Conservation (phyloP, 106 monocot species). For the Narthecium ossifragum region DNA sequence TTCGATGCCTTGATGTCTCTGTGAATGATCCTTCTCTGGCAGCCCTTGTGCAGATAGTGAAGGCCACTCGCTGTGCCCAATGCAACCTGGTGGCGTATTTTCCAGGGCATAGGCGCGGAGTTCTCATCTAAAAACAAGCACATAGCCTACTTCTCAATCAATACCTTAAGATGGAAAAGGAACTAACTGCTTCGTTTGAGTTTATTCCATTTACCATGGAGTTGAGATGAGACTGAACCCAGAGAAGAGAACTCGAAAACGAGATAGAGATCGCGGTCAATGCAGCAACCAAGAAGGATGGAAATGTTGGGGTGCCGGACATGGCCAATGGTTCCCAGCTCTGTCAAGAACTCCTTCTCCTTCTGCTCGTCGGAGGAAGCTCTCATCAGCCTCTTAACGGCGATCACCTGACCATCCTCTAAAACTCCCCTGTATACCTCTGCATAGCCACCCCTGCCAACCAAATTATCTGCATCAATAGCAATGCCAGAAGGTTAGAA, state of each 20-base stretch:
- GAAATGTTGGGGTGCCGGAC: slow-evolving; percentile 57
- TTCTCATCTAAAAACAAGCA: slow-evolving; percentile 28
- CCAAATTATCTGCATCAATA: slow-evolving; percentile 65
- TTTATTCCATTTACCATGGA: slow-evolving; percentile 43
- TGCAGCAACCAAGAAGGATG: slow-evolving; percentile 58
- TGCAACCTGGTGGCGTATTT: slow-evolving; percentile 33
- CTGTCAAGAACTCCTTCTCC: slow-evolving; percentile 59
- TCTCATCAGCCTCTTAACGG: slow-evolving; percentile 45
- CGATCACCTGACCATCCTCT: slow-evolving; percentile 34
- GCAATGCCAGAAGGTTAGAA: no score
- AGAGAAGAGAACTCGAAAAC: slow-evolving; percentile 58
- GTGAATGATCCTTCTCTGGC: slow-evolving; percentile 69
- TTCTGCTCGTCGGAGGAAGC: slow-evolving; percentile 46
- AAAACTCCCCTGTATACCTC: slow-evolving; percentile 64
- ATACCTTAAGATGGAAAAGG: no score
- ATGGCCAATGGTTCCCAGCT: slow-evolving; percentile 57
- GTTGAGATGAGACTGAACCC: slow-evolving; percentile 51
- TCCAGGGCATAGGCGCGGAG: slow-evolving; percentile 32
- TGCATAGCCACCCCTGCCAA: slow-evolving; percentile 59
- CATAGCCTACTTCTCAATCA: neutral
- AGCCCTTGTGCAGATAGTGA: slow-evolving; percentile 54
- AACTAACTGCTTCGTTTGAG: neutral
- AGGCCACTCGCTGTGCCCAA: slow-evolving; percentile 43
- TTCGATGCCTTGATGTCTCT: slow-evolving; percentile 74
- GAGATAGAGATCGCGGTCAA: slow-evolving; percentile 45